Base-by-base conservation (phyloP, 2,329 filamentous ascomycete genomes). In the Colletotrichum spinosum region DNA sequence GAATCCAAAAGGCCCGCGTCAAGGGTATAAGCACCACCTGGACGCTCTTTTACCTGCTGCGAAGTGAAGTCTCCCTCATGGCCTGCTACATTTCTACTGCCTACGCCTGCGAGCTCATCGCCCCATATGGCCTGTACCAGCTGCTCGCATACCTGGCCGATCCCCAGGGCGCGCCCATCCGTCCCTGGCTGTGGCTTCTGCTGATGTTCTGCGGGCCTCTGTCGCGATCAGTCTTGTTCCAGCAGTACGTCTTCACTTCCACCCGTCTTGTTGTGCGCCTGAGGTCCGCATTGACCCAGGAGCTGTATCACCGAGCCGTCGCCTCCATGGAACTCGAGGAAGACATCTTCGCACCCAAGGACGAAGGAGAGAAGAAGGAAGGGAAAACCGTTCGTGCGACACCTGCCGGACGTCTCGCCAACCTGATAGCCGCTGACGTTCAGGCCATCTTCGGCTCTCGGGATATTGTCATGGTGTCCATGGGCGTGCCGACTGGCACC, bases 381-480 rank as follows among this genome's bases (percentile, higher is more conserved):
- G 66, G 67, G 3, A 68, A 74, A 45, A 38, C 52, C 1, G 41
- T 51, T 4, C 69, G 74, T 12, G 74, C 78, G 25, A 79, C 83
- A 2, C 83, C 84, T 4, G 80, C 84, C 8, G 84, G 84, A 13
- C 78, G 83, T 13, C 72, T 87, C 50, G 83, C 84, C 12, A 88
- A 86, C 60, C 77, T 88, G 57, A 87, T 88, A 84, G 83, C 85
- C 8, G 84, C 84, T 35, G 86, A 88, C 68, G 79, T 88, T 9
- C 85, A 88, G 59, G 83, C 84, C 35, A 79, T 88, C 38, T 84
- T 79, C 62, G 79, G 75, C 34, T 80, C 84, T 8, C 79, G 85
- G 42, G 86, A 88, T 67, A 74, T 86, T 9, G 75, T 87, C 46
- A 76, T 84, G 52, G 76, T 83, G 11, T 60, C 73, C 2, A 75